A percentile compares a stretch with the other conserved stretches of the same genome.
phyloP scores from a whole-genome alignment of 169 alveolate genomes.

The Plasmodium inui region DNA sequence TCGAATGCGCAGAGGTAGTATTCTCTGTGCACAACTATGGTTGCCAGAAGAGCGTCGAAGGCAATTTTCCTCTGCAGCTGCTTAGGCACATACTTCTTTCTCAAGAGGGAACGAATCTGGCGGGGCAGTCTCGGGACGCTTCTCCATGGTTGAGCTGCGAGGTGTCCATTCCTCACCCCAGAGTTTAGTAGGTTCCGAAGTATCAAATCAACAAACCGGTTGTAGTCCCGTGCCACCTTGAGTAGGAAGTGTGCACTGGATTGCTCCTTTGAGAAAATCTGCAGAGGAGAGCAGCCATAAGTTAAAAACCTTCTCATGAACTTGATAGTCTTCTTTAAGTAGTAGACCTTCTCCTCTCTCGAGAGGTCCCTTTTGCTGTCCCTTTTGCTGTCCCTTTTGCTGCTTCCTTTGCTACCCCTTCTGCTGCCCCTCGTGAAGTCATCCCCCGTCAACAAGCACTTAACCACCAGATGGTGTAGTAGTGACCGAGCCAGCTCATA shows the following conservation, averaged over 20 bases:
- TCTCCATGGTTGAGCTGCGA: neutral
- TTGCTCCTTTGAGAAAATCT: conserved; percentile 23
- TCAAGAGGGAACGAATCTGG: neutral
- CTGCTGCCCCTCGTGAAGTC: neutral
- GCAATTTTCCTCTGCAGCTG: conserved; percentile 14
- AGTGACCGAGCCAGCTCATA: conserved; percentile 54
- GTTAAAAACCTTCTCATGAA: conserved; percentile 38
- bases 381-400: no score
- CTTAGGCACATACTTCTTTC: conserved; percentile 19
- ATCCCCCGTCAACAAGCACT: neutral
- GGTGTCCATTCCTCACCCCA: neutral
- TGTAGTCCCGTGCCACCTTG: conserved; percentile 31
- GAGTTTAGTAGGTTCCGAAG: neutral
- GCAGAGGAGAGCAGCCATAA: conserved; percentile 49
- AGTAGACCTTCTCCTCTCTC: conserved; percentile 3
- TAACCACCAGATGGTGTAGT: conserved; percentile 1
- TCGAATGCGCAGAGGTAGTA: neutral
- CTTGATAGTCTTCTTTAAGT: conserved; percentile 19
- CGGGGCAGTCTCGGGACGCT: neutral
- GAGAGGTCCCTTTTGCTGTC: neutral
- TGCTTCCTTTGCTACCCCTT: neutral
- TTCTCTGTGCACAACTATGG: conserved; percentile 9
- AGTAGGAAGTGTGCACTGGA: conserved; percentile 44
- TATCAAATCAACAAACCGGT: conserved; percentile 13
- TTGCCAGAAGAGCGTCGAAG: conserved; percentile 26